Percentiles rank a stretch among this genome's conserved stretches.
Evolutionary conservation across 1,284 basidiomycete genomes (phyloP).

Genomic region (Boletus mariae): DNA sequence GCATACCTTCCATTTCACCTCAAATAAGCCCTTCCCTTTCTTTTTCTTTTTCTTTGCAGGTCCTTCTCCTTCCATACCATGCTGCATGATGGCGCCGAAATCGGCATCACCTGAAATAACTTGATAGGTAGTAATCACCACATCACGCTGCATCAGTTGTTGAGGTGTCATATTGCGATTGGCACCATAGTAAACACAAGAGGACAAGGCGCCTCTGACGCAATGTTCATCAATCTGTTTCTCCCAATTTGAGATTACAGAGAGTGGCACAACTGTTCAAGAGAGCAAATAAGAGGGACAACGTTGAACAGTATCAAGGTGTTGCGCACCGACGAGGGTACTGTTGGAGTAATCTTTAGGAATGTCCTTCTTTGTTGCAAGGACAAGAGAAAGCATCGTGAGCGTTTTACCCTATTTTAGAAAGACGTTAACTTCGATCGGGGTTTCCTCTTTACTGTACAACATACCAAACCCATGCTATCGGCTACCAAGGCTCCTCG

Average conservation of each 20-base stretch:
- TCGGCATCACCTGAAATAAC: constrained; percentile 32
- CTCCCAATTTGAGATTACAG: constrained; percentile 88
- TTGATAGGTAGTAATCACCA: constrained; percentile 91
- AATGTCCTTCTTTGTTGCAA: constrained; percentile 69
- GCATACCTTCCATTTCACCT: constrained; percentile 75
- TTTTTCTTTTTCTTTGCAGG: constrained; percentile 53
- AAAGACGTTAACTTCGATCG: constrained; percentile 8
- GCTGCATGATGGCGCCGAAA: constrained; percentile 6
- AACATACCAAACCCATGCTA: constrained; percentile 71
- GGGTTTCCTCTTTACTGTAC: constrained; percentile 3
- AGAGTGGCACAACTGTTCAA: constrained; percentile 74
- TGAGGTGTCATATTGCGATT: constrained; percentile 58
- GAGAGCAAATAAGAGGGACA: constrained; percentile 2
- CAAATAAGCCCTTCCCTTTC: constrained; percentile 57
- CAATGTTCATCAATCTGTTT: constrained; percentile 84
- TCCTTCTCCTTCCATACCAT: constrained; percentile 14
- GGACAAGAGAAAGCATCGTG: constrained; percentile 72
- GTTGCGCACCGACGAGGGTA: constrained; percentile 72
- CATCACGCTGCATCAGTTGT: constrained; percentile 66
- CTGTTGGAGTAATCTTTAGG: constrained; percentile 54
- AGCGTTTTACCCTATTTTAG: constrained; percentile 72
- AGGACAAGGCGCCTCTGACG: constrained; percentile 48
- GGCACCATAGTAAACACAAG: constrained; percentile 69
- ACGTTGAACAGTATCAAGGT: background rate
- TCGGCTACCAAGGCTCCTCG: constrained; percentile 84